Evolutionary conservation across 441 rosid species (phyloP), one percentile per base, ranked within the genome.

Genomic region (Syzygium syzygioides): DNA sequence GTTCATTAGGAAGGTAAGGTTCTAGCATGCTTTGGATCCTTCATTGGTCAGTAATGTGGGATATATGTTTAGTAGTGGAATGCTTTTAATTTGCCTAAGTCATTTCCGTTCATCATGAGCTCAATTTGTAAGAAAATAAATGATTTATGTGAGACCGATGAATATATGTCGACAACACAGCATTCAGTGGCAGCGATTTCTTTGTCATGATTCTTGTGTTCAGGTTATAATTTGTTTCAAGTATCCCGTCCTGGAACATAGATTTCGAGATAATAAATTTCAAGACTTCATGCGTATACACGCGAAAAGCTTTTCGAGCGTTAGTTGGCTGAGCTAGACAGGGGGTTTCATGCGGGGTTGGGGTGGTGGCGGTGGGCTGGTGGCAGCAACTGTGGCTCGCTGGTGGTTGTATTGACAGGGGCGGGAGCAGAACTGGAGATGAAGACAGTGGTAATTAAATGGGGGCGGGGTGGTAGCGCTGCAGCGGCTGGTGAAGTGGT

Each of bases 1-100:
- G 52, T 20, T 76, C 17, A 37, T 50, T 30, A 14, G 71, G 64
- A 37, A 86, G 90, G 89, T 84, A 90, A 48, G 71, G 56, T 23
- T 87, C 48, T 83, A 55, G 62, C 56, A 37, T 86, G 18, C 20
- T 26, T 55, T 26, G n/a, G 90, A 76, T 37, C 83, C 66, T 62
- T 89, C 87, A 53, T 48, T 50, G 68, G 60, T 89, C n/a, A 50
- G 53, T 30, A 84, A 86, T 76, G 56, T 76, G 76, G 54, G 32
- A 60, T 48, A 32, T 54, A 88, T 85, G 79, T 48, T 59, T 89
- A 85, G 60, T 41, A 50, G 57, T 79, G 71, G 37, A 26, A 85
- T 79, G 34, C 54, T 66, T 87, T 91, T 87, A 57, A 56, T 86
- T 88, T 25, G 14, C 87, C 48, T 85, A 79, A 87, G 66, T 89